Evolutionary conservation across 345 rosid species (phyloP), one percentile per base, ranked within the genome.

Genomic region (Gossypium sturtianum): DNA sequence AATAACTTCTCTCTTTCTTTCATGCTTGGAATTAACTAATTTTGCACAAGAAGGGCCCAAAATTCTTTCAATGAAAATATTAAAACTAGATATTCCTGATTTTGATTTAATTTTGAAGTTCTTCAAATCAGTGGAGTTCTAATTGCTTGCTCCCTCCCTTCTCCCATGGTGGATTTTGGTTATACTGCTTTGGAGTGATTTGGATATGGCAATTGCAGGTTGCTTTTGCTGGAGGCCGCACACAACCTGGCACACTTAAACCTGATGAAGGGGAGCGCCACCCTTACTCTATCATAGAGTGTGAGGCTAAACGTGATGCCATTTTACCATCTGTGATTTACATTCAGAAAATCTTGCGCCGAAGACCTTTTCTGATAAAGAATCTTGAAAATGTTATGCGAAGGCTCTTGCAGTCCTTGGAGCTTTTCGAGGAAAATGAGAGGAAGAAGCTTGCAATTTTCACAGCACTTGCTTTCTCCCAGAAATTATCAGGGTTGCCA

Each of bases 191-290:
- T 70, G 47, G 44, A 20, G 43, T 25, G 45, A 72, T 43, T 66
- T 43, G 23, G 10, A 44, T 58, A n/a, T 20, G 38, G 27, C 22
- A 38, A 61, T 22, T 80, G 80, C 86, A 91, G 97, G 91, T 96
- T 83, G 87, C 85, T 80, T 96, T 96, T 85, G 90, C 91, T 19
- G 99, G 99, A 84, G 98, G 97, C 63, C 97, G 99, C 16, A 96
- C 99, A 6, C 99, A 96, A 84, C 85, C 97, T 75, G 98, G 99
- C 56, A 89, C 99, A 64, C 90, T 89, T 47, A 93, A 96, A 81
- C 87, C 97, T 76, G 99, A 96, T 84, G 99, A 93, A 89, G 98
- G 99, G 77, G 99, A 91, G 82, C 93, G 93, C 71, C 99, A 96
- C 70, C 76, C 91, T 73, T 90, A 91, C 88, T 91, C 98, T 80